These are phyloP conservation scores for Salix dunnii DNA, from an alignment of 345 rosid species.

Conservation along the genomic window DNA sequence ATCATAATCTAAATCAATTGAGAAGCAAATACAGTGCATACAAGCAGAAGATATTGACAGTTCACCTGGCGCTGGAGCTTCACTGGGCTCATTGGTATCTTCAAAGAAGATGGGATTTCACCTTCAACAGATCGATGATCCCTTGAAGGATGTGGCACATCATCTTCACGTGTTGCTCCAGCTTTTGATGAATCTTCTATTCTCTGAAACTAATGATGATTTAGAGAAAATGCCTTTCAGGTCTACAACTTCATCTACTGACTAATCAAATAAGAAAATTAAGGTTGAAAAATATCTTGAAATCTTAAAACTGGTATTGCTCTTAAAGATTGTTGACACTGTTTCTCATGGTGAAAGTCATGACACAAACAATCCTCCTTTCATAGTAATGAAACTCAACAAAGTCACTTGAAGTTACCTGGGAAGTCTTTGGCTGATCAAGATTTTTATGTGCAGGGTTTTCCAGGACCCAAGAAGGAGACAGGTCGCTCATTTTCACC, in stretches of 20 bases:
- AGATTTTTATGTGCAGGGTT: slow-evolving; percentile 44
- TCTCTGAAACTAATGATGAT: slow-evolving; percentile 18
- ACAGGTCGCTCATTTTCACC: slow-evolving; percentile 81
- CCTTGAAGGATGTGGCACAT: slow-evolving; percentile 20
- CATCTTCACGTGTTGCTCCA: slow-evolving; percentile 32
- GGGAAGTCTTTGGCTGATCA: slow-evolving; percentile 37
- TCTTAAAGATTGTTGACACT: neutral
- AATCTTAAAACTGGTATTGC: neutral
- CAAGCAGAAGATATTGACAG: slow-evolving; percentile 20
- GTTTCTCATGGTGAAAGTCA: neutral
- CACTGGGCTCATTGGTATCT: slow-evolving; percentile 55
- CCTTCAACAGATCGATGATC: slow-evolving; percentile 31
- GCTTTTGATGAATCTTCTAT: slow-evolving; percentile 34
- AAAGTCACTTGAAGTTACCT: slow-evolving; percentile 38
- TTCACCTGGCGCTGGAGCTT: slow-evolving; percentile 82
- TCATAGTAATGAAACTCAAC: neutral
- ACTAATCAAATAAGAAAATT: neutral
- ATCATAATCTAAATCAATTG: slow-evolving; percentile 28
- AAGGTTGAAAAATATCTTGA: neutral
- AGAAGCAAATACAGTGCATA: slow-evolving; percentile 3
- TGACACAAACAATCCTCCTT: neutral
- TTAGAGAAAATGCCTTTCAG: neutral
- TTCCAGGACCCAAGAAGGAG: slow-evolving; percentile 86
- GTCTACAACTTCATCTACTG: slow-evolving; percentile 13
- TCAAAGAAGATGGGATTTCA: slow-evolving; percentile 26